These are phyloP conservation scores for Pisolithus thermaeus DNA, from an alignment of 1,284 basidiomycete genomes.

Conservation along the genomic window DNA sequence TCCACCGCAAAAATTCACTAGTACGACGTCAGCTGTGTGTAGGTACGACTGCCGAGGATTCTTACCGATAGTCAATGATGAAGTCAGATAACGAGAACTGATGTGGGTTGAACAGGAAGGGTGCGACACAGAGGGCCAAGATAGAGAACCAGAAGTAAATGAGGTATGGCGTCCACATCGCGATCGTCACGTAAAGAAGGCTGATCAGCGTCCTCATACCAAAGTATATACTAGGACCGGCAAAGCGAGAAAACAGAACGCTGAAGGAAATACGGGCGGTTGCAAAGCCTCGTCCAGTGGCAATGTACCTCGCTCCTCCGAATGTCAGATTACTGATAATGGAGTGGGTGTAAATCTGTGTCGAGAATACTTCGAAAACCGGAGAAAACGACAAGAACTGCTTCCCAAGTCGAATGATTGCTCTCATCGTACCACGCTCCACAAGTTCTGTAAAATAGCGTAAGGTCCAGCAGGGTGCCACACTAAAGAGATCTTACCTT, in stretches of 20 bases:
- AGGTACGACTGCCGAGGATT: background rate
- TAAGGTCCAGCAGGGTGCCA: constrained; percentile 8
- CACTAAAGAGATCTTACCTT: constrained; percentile 51
- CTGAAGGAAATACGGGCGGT: constrained; percentile 90
- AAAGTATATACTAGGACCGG: constrained; percentile 93
- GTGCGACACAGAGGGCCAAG: constrained; percentile 82
- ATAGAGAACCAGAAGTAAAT: constrained; percentile 97
- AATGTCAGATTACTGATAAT: constrained; percentile 93
- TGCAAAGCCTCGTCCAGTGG: constrained; percentile 98
- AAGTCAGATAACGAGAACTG: constrained; percentile 95
- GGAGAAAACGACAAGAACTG: constrained; percentile 93
- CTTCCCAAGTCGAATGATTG: constrained; percentile 83
- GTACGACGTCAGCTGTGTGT: constrained; percentile 11
- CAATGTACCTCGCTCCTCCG: constrained; percentile 94
- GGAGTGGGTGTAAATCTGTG: constrained; percentile 94
- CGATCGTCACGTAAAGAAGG: constrained; percentile 86
- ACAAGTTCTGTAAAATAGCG: constrained; percentile 63
- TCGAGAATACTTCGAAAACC: constrained; percentile 93
- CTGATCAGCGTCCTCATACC: constrained; percentile 88
- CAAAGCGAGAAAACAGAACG: constrained; percentile 93
- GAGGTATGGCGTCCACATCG: constrained; percentile 84
- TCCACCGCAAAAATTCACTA: constrained; percentile 94
- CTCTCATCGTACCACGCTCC: constrained; percentile 86
- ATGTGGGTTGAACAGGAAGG: constrained; percentile 96
- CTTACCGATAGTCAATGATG: constrained; percentile 88